These are phyloP conservation scores for Taphrina confusa DNA, from an alignment of 1,139 yeast genomes.

Conservation along the genomic window DNA sequence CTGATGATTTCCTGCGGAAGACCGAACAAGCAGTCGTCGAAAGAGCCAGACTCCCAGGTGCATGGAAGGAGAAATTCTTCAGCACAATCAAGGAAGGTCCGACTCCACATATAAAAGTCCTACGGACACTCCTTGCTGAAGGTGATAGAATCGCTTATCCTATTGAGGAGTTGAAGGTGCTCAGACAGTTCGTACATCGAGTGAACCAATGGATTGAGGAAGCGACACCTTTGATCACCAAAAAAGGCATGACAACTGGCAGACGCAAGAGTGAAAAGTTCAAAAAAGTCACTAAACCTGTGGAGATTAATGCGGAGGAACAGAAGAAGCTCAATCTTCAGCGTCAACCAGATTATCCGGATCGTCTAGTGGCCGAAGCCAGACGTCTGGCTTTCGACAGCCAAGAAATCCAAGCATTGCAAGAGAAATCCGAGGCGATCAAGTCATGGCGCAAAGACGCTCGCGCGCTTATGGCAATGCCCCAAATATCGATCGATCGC, in stretches of 20 bases:
- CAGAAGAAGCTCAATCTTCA: conserved; percentile 42
- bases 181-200: conserved; percentile 52
- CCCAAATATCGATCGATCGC: conserved; percentile 41
- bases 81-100: conserved; percentile 50
- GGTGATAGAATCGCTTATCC: conserved; percentile 56
- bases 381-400: conserved; percentile 56
- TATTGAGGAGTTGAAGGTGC: conserved; percentile 46
- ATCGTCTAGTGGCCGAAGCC: conserved; percentile 53
- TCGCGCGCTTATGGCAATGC: conserved; percentile 45
- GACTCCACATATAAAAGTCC: conserved; percentile 53
- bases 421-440: conserved; percentile 59
- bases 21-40: conserved; percentile 47
- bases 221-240: conserved; percentile 57
- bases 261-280: conserved; percentile 46
- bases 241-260: conserved; percentile 52
- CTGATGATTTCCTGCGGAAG: conserved; percentile 56
- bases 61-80: conserved; percentile 58
- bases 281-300: conserved; percentile 39
- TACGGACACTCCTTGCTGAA: conserved; percentile 55
- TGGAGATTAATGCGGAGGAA: conserved; percentile 34
- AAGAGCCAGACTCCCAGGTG: conserved; percentile 52
- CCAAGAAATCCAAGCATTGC: conserved; percentile 62
- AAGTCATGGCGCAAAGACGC: conserved; percentile 58
- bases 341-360: conserved; percentile 44
- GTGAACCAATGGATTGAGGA: conserved; percentile 59